Base-by-base conservation (phyloP, 2,329 filamentous ascomycete species). In the Fusarium pseudonygamai region DNA sequence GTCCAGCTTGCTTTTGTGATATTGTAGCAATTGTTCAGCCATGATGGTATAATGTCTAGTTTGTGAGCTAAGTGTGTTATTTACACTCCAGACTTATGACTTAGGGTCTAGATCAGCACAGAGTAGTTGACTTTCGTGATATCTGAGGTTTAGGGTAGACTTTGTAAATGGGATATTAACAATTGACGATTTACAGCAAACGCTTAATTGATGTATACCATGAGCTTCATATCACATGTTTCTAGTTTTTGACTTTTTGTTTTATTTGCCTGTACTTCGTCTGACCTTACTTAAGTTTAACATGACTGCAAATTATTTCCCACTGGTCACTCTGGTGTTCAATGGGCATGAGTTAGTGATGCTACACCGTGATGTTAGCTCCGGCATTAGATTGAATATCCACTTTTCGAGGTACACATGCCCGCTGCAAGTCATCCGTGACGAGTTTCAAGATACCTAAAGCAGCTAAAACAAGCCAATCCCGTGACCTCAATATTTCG, bases 271-370 rank as follows among this genome's bases (percentile, higher is more conserved):
- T 18, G n/a, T 18, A 18, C 24, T 7, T 12, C 18, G 6, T 26
- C 6, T 12, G 6, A 26, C 10, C 4, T 43, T 43, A 18, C 10
- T 8, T 0, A 2, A 13, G 1, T 26, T 2, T 13, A 13, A 12
- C 4, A 0, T 18, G 10, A 4, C 10, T 43, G n/a, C 6, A 26
- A 12, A 26, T 13, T 43, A 18, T 43, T 43, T 43, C 42, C 24
- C 10, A 12, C 42, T 26, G 10, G 6, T 18, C 24, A 43, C 24
- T 18, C 1, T 18, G 9, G 22, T 5, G 22, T n/a, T n/a, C 22
- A 10, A 26, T 26, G 16, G 16, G 6, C 6, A 11, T 45, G 3
- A 18, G 6, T 18, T 26, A 16, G n/a, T 18, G 15, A 13, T 12
- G 3, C 6, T 26, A 13, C 18, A 45, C 15, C 10, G 10, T 18